Evolutionary conservation across 768 basidiomycete species (phyloP).

Genomic region (Paxillus rubicundulus): DNA sequence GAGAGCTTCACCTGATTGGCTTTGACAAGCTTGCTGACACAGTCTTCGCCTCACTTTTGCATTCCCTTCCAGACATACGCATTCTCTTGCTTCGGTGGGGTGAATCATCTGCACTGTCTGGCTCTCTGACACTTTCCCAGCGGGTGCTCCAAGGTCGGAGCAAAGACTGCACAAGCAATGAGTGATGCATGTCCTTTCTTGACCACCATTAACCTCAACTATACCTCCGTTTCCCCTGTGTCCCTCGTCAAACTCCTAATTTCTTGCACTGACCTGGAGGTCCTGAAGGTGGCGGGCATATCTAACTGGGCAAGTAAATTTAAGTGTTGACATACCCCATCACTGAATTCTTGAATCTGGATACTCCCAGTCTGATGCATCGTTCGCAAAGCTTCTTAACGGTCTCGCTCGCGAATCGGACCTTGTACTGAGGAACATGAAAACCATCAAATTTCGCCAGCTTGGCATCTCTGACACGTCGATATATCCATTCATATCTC

Average conservation of each 20-base stretch:
- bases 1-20: conserved; percentile 48
- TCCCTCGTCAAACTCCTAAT: conserved; percentile 43
- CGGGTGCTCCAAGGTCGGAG: conserved; percentile 56
- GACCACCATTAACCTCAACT: conserved; percentile 53
- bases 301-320: conserved; percentile 51
- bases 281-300: conserved; percentile 63
- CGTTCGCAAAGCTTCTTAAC: conserved; percentile 45
- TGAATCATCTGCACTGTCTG: neutral
- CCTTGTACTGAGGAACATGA: conserved; percentile 40
- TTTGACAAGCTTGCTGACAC: conserved; percentile 53
- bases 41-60: conserved; percentile 49
- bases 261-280: conserved; percentile 42
- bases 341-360: neutral
- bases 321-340: neutral
- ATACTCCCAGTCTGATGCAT: conserved; percentile 50
- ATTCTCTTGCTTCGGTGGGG: conserved; percentile 55
- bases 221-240: conserved; percentile 51
- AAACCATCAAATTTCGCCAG: conserved; percentile 58
- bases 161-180: conserved; percentile 44
- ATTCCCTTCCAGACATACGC: conserved; percentile 42
- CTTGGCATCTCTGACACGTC: conserved; percentile 50
- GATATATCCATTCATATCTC: conserved; percentile 39
- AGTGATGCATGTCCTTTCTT: conserved; percentile 39
- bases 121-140: conserved; percentile 35
- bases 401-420: conserved; percentile 19